Conservation (phyloP, 2,329 filamentous ascomycete genomes). For the Botrytis galanthina region DNA sequence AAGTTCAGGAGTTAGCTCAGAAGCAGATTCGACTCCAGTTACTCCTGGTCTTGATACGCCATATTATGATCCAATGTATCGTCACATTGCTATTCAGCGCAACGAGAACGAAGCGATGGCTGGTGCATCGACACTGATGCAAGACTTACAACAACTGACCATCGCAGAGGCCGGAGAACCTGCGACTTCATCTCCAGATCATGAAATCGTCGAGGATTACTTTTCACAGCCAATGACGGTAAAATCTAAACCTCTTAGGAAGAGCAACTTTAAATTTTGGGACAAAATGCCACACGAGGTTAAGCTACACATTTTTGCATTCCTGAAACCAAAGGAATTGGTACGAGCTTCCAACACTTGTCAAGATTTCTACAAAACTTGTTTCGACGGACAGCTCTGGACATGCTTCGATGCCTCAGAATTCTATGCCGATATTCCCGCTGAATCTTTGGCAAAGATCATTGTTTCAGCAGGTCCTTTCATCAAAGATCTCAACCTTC, state of each 20-base stretch:
- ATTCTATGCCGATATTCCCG: slow-evolving; percentile 85
- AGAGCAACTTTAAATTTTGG: slow-evolving; percentile 67
- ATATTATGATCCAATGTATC: slow-evolving; percentile 29
- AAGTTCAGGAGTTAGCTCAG: background rate
- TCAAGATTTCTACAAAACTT: slow-evolving; percentile 74
- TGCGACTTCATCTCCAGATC: slow-evolving; percentile 28
- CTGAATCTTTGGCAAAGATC: slow-evolving; percentile 78
- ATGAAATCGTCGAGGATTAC: slow-evolving; percentile 37
- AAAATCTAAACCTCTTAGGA: slow-evolving; percentile 31
- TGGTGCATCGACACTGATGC: slow-evolving; percentile 28
- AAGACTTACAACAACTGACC: slow-evolving; percentile 28
- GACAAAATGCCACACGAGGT: slow-evolving; percentile 78
- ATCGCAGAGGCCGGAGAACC: slow-evolving; percentile 26
- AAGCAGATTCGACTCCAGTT: slow-evolving; percentile 24
- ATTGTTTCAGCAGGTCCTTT: slow-evolving; percentile 85
- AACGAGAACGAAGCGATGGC: slow-evolving; percentile 27
- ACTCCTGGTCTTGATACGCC: slow-evolving; percentile 35
- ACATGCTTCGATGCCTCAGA: slow-evolving; percentile 76
- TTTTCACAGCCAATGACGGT: slow-evolving; percentile 32
- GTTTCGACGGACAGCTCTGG: slow-evolving; percentile 96
- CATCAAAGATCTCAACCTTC: slow-evolving; percentile 82
- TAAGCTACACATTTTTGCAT: slow-evolving; percentile 72
- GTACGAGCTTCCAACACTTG: slow-evolving; percentile 75
- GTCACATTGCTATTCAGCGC: slow-evolving; percentile 27
- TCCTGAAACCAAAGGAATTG: slow-evolving; percentile 76